Conservation (phyloP, 768 basidiomycete species). For the Suillus alpinus region DNA sequence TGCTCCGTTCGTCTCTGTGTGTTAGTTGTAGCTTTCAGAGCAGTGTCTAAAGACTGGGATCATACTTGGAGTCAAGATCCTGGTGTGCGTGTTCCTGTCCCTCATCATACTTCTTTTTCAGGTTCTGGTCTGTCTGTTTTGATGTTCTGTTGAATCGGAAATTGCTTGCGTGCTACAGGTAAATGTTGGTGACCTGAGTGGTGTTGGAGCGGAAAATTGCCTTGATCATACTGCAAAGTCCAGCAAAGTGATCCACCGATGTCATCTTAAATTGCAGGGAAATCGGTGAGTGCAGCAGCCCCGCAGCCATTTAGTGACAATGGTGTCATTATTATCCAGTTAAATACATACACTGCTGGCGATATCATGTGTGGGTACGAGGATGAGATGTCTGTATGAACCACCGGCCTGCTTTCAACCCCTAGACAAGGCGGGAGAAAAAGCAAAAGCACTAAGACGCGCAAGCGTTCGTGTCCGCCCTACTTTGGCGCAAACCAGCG, state of each 20-base stretch:
- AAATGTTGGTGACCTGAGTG: not conserved
- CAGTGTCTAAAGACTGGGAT: not conserved
- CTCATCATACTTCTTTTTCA: conserved; percentile 28
- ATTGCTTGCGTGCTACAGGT: not conserved
- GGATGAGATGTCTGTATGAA: conserved; percentile 19
- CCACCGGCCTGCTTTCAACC: conserved; percentile 29
- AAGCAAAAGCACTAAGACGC: conserved; percentile 31
- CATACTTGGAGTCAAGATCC: conserved; percentile 41
- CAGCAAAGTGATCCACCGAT: not conserved
- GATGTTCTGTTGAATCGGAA: conserved; percentile 15
- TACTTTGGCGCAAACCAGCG: conserved; percentile 35
- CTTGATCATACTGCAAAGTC: not conserved
- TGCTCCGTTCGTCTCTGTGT: conserved; percentile 41
- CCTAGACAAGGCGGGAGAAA: conserved; percentile 14
- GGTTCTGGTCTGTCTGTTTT: conserved; percentile 20
- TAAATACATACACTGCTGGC: not conserved
- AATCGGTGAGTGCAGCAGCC: not conserved
- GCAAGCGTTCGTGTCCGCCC: conserved; percentile 28
- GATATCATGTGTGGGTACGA: not conserved
- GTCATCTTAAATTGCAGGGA: not conserved
- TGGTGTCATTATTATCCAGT: not conserved
- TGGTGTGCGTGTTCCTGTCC: conserved; percentile 36
- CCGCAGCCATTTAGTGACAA: too few relatives aligned
- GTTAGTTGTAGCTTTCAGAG: not conserved
- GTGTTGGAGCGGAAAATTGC: not conserved